These are phyloP conservation scores for Serendipita sp. DNA, from an alignment of 768 basidiomycete genomes.

Conservation along the genomic window DNA sequence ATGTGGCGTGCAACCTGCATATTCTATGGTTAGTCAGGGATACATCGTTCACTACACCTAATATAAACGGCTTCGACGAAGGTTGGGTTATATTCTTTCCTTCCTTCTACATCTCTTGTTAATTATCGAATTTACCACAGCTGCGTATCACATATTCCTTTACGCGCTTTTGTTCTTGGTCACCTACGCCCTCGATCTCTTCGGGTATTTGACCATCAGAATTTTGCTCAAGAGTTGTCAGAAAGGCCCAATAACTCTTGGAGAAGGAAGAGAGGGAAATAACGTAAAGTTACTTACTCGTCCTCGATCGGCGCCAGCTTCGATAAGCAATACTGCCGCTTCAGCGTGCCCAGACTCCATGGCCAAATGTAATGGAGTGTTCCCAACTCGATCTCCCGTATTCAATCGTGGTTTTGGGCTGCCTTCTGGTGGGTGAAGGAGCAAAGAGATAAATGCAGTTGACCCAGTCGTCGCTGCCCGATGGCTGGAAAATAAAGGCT, in stretches of 20 bases:
- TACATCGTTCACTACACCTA: no score
- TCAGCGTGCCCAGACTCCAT: slow-evolving; percentile 94
- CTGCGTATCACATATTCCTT: slow-evolving; percentile 56
- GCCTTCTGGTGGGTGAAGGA: slow-evolving; percentile 70
- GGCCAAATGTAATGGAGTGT: slow-evolving; percentile 91
- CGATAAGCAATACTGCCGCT: slow-evolving; percentile 77
- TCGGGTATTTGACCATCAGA: slow-evolving; percentile 77
- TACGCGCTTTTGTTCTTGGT: slow-evolving; percentile 67
- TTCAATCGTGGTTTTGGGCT: slow-evolving; percentile 70
- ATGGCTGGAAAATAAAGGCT: slow-evolving; percentile 36
- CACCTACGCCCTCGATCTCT: slow-evolving; percentile 79
- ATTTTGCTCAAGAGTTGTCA: slow-evolving; percentile 39
- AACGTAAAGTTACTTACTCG: slow-evolving; percentile 37
- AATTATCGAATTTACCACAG: slow-evolving; percentile 35
- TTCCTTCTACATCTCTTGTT: neutral
- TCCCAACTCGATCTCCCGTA: slow-evolving; percentile 69
- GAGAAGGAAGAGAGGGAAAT: neutral
- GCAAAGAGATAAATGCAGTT: slow-evolving; percentile 67
- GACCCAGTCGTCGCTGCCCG: slow-evolving; percentile 94
- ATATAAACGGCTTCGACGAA: no score
- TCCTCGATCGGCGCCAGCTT: slow-evolving; percentile 85
- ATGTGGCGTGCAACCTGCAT: no score
- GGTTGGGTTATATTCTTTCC: no score
- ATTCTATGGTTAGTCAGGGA: no score
- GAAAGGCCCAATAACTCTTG: neutral